These are phyloP conservation scores for Neurospora intermedia DNA, from an alignment of 495 filamentous ascomycete genomes.

Conservation along the genomic window DNA sequence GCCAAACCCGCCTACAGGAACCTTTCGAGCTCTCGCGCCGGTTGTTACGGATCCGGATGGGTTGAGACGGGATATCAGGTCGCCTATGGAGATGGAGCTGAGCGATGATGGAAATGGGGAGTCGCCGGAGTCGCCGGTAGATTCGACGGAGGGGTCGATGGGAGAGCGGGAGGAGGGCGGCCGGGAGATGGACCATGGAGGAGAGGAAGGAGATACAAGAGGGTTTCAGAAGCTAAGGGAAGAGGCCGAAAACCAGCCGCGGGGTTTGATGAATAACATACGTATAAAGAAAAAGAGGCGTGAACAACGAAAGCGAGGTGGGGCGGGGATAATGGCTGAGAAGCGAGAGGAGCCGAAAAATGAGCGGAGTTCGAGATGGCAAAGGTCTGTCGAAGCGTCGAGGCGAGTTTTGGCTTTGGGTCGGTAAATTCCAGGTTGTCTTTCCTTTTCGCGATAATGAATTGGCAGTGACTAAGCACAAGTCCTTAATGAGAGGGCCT, in stretches of 20 bases:
- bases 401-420: neutral
- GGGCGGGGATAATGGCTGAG: neutral
- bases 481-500: no score
- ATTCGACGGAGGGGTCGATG: neutral
- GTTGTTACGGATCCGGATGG: neutral
- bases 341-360: neutral
- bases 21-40: neutral
- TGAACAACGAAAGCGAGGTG: neutral
- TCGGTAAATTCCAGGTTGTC: neutral
- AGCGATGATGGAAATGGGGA: neutral
- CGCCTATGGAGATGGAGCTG: neutral
- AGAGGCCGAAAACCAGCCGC: neutral
- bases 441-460: no score
- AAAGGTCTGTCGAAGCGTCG: neutral
- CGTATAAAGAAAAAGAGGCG: neutral
- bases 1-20: neutral
- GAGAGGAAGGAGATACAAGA: neutral
- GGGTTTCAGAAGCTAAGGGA: accelerated
- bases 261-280: neutral
- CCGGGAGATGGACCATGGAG: no score
- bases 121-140: neutral
- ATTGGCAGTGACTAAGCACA: no score
- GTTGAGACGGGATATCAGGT: neutral
- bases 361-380: neutral
- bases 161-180: no score